A percentile compares a stretch with the other conserved stretches of the same genome.
Evolutionary conservation across 106 monocot species (phyloP).

Genomic region (Agapanthus africanus): DNA sequence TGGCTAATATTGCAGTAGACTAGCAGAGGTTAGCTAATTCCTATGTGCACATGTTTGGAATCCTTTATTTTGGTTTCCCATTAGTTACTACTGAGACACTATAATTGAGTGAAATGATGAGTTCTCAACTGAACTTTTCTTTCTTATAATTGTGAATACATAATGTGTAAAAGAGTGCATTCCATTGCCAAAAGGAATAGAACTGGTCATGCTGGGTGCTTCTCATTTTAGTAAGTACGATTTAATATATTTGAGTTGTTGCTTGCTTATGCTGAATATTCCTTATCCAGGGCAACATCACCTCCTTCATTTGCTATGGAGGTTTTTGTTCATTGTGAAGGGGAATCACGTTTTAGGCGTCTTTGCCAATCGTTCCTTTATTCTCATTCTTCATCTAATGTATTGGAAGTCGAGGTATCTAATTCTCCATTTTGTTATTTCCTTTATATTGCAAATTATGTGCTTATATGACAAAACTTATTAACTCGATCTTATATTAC

Average conservation of each 20-base stretch:
- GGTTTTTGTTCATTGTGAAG: constrained; percentile 98
- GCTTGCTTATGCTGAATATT: constrained; percentile 13
- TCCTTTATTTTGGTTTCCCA: background rate
- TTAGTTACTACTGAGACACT: background rate
- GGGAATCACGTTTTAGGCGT: constrained; percentile 95
- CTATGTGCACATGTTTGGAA: background rate
- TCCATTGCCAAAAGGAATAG: background rate
- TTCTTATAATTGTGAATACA: background rate
- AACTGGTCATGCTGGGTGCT: background rate
- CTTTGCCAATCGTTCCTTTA: constrained; percentile 96
- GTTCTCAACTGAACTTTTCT: background rate
- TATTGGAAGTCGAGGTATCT: constrained; percentile 90
- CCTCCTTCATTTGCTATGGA: constrained; percentile 99
- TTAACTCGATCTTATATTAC: background rate
- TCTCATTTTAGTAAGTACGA: background rate
- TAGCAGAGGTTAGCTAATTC: background rate
- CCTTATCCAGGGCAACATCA: constrained; percentile 63
- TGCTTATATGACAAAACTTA: background rate
- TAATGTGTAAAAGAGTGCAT: background rate
- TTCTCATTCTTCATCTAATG: constrained; percentile 93
- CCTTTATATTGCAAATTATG: background rate
- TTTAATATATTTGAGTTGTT: constrained; percentile 5
- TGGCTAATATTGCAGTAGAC: background rate
- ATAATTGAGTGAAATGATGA: background rate
- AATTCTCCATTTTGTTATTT: background rate